Conservation (phyloP, 1,284 basidiomycete species). For the Boletus semigastroideus region DNA sequence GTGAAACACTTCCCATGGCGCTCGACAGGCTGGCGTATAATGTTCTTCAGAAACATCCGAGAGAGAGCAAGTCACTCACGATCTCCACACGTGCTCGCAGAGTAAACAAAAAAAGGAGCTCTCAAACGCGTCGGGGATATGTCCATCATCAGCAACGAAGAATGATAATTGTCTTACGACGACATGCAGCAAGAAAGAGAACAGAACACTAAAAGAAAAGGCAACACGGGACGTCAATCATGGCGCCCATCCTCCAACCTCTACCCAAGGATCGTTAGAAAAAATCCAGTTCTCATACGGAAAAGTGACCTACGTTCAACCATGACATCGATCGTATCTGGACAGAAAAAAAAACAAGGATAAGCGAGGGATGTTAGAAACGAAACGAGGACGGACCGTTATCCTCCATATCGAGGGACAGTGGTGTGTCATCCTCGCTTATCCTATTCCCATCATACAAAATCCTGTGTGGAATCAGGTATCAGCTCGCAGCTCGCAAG, state of each 20-base stretch:
- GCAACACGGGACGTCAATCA: conserved; percentile 4
- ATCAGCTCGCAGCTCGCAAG: not conserved
- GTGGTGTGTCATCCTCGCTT: conserved; percentile 81
- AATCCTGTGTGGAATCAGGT: conserved; percentile 51
- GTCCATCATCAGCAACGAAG: not conserved
- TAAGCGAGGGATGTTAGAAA: conserved; percentile 2
- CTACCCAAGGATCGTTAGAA: conserved; percentile 10
- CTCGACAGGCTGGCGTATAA: no score
- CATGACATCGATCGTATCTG: conserved; percentile 89
- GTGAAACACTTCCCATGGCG: no score
- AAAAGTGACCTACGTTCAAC: conserved; percentile 74
- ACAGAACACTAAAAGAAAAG: not conserved
- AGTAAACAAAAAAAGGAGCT: no score
- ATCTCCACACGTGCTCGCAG: no score
- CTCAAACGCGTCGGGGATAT: no score
- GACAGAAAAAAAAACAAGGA: not conserved
- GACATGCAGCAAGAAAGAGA: not conserved
- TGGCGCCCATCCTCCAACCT: conserved; percentile 24
- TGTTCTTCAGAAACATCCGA: no score
- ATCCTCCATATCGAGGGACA: conserved; percentile 84
- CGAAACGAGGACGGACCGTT: conserved; percentile 50
- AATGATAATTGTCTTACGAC: conserved; percentile 5
- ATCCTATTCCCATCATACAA: conserved; percentile 85
- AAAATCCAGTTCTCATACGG: not conserved
- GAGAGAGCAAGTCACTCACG: no score